These are phyloP conservation scores for Penicillium sp. DNA, from an alignment of 2,329 filamentous ascomycete species.

Conservation along the genomic window DNA sequence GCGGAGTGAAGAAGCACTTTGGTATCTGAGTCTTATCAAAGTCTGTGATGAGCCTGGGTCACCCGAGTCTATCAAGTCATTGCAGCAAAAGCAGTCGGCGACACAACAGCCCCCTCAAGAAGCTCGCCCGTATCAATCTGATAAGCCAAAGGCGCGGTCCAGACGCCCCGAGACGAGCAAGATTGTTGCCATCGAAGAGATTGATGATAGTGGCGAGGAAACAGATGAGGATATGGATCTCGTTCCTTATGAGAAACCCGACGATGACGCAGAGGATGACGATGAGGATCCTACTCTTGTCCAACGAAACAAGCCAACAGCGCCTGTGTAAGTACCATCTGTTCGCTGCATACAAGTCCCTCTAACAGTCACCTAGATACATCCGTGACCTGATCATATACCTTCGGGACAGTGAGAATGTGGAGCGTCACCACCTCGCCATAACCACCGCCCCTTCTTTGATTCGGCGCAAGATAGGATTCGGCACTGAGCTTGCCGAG, in stretches of 20 bases:
- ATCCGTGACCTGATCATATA: constrained; percentile 79
- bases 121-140: constrained; percentile 4
- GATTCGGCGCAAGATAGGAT: constrained; percentile 83
- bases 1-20: constrained; percentile 67
- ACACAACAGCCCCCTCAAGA: constrained; percentile 18
- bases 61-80: constrained; percentile 49
- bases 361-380: constrained; percentile 51
- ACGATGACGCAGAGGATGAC: constrained; percentile 84
- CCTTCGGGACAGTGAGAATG: constrained; percentile 76
- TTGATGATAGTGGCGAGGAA: constrained; percentile 53
- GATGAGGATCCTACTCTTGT: constrained; percentile 90
- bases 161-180: constrained; percentile 33
- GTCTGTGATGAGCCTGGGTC: constrained; percentile 64
- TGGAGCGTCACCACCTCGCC: constrained; percentile 79
- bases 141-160: constrained; percentile 3
- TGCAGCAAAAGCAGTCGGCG: constrained; percentile 14
- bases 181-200: constrained; percentile 60
- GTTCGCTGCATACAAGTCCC: background rate
- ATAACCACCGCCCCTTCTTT: constrained; percentile 72
- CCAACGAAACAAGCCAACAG: constrained; percentile 74
- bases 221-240: constrained; percentile 66
- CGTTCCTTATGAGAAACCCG: constrained; percentile 76
- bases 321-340: constrained; percentile 63
- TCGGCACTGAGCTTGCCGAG: constrained; percentile 82
- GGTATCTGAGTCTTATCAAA: constrained; percentile 68